Evolutionary conservation across 2,329 filamentous ascomycete species (phyloP).

Genomic region (Colletotrichum liaoningense): DNA sequence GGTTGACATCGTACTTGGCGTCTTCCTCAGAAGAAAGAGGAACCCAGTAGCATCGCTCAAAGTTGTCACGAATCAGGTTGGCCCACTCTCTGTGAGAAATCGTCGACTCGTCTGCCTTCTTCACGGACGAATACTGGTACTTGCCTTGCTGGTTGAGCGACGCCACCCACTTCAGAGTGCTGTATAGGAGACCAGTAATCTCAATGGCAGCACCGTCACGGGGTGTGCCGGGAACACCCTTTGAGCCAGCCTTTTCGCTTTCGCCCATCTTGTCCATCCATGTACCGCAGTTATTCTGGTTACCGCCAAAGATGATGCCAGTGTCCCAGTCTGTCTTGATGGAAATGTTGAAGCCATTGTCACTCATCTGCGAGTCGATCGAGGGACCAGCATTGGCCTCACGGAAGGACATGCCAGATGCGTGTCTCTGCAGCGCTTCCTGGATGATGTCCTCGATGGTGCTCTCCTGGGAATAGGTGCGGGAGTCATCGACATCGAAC

Average conservation of each 20-base stretch:
- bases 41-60: conserved; percentile 93
- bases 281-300: conserved; percentile 93
- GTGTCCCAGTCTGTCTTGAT: conserved; percentile 92
- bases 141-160: conserved; percentile 74
- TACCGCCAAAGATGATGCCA: conserved; percentile 93
- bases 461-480: conserved; percentile 87
- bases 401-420: conserved; percentile 88
- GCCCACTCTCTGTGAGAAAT: conserved; percentile 87
- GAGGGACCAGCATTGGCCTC: conserved; percentile 93
- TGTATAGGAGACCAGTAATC: conserved; percentile 94
- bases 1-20: conserved; percentile 81
- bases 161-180: conserved; percentile 84
- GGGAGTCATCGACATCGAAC: conserved; percentile 83
- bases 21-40: conserved; percentile 79
- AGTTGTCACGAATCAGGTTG: conserved; percentile 81
- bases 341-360: conserved; percentile 91
- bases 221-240: conserved; percentile 95
- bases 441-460: conserved; percentile 91
- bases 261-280: conserved; percentile 99
- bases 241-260: conserved; percentile 88
- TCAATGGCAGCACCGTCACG: conserved; percentile 95
- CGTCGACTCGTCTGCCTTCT: conserved; percentile 66
- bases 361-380: conserved; percentile 92
- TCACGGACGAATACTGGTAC: conserved; percentile 81
- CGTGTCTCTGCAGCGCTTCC: conserved; percentile 92